phyloP scores from a whole-genome alignment of 1,284 basidiomycete genomes.

The Apiotrichum sp. region DNA sequence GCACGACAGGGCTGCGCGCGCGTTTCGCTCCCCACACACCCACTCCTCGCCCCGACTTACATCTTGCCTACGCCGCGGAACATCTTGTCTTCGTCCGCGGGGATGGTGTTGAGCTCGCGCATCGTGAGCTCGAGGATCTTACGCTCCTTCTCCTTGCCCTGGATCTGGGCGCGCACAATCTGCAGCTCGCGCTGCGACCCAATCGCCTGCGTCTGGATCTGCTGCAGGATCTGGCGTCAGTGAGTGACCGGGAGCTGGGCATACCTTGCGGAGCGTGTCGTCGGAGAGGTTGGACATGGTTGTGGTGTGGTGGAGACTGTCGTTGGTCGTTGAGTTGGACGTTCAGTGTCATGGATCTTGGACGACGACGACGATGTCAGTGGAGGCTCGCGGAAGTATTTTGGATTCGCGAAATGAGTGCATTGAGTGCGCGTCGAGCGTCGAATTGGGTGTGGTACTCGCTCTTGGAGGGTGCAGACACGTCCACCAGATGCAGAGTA shows the following conservation, averaged over 20 bases:
- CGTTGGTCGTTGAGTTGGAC: neutral
- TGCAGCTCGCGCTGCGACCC: slow-evolving; percentile 70
- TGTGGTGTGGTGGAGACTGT: neutral
- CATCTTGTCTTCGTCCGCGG: slow-evolving; percentile 57
- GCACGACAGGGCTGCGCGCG: no score
- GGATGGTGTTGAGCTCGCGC: slow-evolving; percentile 40
- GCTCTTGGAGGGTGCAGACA: no score
- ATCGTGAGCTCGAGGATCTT: slow-evolving; percentile 81
- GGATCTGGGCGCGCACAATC: slow-evolving; percentile 64
- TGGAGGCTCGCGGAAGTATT: no score
- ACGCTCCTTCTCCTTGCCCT: slow-evolving; percentile 73
- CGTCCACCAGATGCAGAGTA: no score
- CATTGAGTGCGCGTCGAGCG: no score
- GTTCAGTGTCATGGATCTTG: no score
- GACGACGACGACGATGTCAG: no score
- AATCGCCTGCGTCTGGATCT: slow-evolving; percentile 80
- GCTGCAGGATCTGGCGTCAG: slow-evolving; percentile 66
- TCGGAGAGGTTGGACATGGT: slow-evolving; percentile 71
- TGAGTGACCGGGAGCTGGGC: neutral
- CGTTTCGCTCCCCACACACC: no score
- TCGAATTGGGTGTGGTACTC: no score
- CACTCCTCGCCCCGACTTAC: slow-evolving; percentile 49
- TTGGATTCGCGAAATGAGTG: no score
- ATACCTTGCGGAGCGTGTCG: slow-evolving; percentile 76
- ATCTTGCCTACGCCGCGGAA: slow-evolving; percentile 91